Evolutionary conservation across 2,329 filamentous ascomycete genomes (phyloP).

Genomic region (Talaromyces funiculosus): DNA sequence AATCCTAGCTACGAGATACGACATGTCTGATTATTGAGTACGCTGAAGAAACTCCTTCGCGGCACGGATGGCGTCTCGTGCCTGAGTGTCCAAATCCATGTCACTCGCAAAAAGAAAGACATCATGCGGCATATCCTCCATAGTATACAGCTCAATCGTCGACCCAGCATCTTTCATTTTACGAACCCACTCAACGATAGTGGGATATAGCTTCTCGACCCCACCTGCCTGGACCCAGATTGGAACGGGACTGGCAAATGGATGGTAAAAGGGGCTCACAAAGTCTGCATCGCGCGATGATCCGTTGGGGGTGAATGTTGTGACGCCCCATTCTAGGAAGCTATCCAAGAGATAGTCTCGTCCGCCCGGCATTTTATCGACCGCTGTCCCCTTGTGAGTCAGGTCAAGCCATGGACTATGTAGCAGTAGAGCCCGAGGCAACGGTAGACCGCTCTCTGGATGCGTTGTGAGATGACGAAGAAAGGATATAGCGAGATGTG

Average conservation of each 20-base stretch:
- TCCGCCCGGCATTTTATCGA: not conserved
- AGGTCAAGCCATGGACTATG: slow-evolving; percentile 9
- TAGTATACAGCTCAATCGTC: slow-evolving; percentile 1
- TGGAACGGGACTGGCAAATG: slow-evolving; percentile 1
- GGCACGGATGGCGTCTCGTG: slow-evolving; percentile 1
- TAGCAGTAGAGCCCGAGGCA: not conserved
- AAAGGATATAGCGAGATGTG: slow-evolving; percentile 19
- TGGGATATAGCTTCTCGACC: not conserved
- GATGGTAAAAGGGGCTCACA: not conserved
- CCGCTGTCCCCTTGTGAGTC: not conserved
- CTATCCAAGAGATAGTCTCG: not conserved
- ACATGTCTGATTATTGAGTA: not conserved
- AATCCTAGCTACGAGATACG: not conserved
- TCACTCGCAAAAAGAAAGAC: not conserved
- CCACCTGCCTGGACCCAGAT: not conserved
- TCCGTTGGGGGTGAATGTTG: not conserved
- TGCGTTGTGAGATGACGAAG: slow-evolving; percentile 20
- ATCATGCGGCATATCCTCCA: slow-evolving; percentile 6
- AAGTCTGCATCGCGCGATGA: not conserved
- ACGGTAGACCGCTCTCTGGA: not conserved
- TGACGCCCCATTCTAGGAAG: slow-evolving; percentile 1
- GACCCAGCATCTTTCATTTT: slow-evolving; percentile 5
- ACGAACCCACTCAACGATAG: not conserved
- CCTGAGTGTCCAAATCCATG: not conserved
- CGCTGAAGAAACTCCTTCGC: not conserved